Evolutionary conservation across 2,329 filamentous ascomycete genomes (phyloP).

Genomic region (Phaeoacremonium minimum): DNA sequence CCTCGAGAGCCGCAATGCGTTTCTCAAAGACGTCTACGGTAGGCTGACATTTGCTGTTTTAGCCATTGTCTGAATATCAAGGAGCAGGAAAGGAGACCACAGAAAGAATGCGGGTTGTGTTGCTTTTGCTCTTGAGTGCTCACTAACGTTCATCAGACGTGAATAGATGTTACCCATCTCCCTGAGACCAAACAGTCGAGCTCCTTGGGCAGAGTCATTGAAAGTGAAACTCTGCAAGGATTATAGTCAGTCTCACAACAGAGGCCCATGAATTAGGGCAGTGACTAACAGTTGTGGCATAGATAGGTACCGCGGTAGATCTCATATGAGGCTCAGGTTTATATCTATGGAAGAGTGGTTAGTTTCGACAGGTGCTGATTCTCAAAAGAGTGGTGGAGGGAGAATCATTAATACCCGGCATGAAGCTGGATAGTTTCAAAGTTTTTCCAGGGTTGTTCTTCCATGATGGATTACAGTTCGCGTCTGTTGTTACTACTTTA

Average conservation of each 20-base stretch:
- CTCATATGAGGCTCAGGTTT: conserved; percentile 77
- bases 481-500: no score
- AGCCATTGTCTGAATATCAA: no score
- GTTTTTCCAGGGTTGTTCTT: conserved; percentile 53
- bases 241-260: conserved; percentile 7
- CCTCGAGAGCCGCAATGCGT: conserved; percentile 91
- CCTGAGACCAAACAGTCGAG: conserved; percentile 92
- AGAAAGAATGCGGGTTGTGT: no score
- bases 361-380: no score
- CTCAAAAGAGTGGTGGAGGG: conserved; percentile 7
- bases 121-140: no score
- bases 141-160: conserved; percentile 82
- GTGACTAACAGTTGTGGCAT: conserved; percentile 70
- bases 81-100: no score
- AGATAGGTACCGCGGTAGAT: conserved; percentile 89
- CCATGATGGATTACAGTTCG: no score
- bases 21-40: conserved; percentile 97
- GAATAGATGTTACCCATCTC: conserved; percentile 98
- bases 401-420: conserved; percentile 57
- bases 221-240: conserved; percentile 73
- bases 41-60: conserved; percentile 63
- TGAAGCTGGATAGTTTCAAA: conserved; percentile 87
- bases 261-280: neutral
- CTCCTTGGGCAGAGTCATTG: conserved; percentile 94
- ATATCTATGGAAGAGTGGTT: conserved; percentile 58